Percentiles rank a stretch among this genome's conserved stretches.
These are phyloP conservation scores for Blastobotrys arbuscula DNA, from an alignment of 1,139 yeast species.

Conservation along the genomic window DNA sequence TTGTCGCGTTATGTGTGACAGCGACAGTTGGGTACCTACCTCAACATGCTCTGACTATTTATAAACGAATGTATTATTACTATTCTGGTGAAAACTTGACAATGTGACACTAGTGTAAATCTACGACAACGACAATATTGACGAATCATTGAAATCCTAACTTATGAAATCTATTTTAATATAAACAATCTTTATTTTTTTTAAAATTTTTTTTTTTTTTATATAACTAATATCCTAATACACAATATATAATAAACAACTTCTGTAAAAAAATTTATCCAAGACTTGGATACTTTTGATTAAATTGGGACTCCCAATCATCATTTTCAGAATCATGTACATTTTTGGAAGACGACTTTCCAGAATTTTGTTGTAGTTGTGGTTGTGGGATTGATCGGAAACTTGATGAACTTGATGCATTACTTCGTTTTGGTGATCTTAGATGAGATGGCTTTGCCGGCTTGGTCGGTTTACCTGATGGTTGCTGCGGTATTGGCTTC, in stretches of 20 bases:
- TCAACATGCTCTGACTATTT: constrained; percentile 21
- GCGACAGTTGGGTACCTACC: constrained; percentile 28
- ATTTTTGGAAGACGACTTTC: no score
- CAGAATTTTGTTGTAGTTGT: no score
- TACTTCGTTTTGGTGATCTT: constrained; percentile 12
- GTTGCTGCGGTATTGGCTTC: constrained; percentile 6
- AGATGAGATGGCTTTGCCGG: constrained; percentile 14
- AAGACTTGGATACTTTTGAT: constrained; percentile 31
- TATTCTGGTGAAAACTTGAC: constrained; percentile 12
- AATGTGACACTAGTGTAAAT: not conserved
- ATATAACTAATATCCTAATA: not conserved
- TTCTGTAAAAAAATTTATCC: constrained; percentile 14
- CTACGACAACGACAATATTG: no score
- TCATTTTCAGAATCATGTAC: constrained; percentile 6
- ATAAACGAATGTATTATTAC: constrained; percentile 26
- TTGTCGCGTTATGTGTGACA: constrained; percentile 16
- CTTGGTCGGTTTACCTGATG: not conserved
- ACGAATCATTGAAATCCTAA: no score
- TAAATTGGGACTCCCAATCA: constrained; percentile 30
- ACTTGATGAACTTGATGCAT: not conserved
- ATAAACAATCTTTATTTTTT: not conserved
- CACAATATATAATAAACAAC: not conserved
- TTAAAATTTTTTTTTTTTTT: not conserved
- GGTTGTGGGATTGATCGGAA: no score
- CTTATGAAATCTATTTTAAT: not conserved